Base-by-base conservation (phyloP, 1,284 basidiomycete species). In the Dichomitus squalens region DNA sequence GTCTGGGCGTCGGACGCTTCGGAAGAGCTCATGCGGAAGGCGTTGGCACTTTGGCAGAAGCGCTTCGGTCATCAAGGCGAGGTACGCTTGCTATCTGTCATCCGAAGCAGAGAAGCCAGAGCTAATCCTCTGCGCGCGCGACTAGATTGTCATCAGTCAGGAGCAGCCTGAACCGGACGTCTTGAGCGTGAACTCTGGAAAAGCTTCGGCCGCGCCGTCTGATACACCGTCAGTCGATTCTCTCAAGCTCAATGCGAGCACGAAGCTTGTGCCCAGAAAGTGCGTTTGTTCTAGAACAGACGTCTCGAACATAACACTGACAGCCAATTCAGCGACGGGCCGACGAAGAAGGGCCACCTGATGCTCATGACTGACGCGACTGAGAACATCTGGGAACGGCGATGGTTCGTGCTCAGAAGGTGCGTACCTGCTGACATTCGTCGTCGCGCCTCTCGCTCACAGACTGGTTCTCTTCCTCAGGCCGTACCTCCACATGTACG, bases 361-460 rank as follows among this genome's bases (percentile, higher is more conserved):
- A 76, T 86, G 72, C 83, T 96, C 59, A 80, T 98, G 58, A 82
- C 82, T 25, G 88, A 97, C 70, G 91, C 94, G 7, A 84, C 82
- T 33, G 84, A 85, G 61, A 87, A 95, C 68, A 71, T 77, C 18
- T 98, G 96, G 96, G 85, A 87, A 63, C 85, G 84, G 68, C 79
- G 88, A 43, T 94, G 90, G 86, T 95, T 96, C 70, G 91, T 95
- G 12, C 79, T 98, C n/a, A 84, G 87, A 70, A 84, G 95, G 93
- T 93, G 66, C 63, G 77, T 66, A 34, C 16, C n/a, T 33, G 18
- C 34, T 1, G 36, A 34, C 36, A 27, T 33, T n/a, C 23, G 31
- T 31, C 33, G 35, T 29, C 27, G 23, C 27, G 35, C 36, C n/a
- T 12, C 29, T 53, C 23, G 49, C 47, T 59, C 36, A 59, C 43